A percentile compares a stretch with the other conserved stretches of the same genome.
These are phyloP conservation scores for Thinopyrum elongatum DNA, from an alignment of 176 grass and related monocot species.

Conservation along the genomic window DNA sequence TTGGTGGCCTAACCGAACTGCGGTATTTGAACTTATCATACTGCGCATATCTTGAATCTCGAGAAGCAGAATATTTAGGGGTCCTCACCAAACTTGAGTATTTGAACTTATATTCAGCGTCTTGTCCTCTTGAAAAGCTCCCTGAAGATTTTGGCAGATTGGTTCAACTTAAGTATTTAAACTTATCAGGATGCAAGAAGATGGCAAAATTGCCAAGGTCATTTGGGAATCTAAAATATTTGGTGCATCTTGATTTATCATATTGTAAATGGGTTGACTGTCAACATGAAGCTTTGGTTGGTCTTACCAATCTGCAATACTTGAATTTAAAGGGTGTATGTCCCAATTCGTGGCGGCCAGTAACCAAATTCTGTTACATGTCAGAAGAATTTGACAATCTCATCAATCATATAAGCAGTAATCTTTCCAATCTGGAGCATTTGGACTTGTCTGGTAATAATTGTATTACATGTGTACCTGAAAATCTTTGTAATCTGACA, in stretches of 20 bases:
- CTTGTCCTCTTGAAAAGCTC: neutral
- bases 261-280: rapidly evolving
- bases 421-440: no score
- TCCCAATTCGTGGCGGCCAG: no score
- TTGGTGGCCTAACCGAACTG: neutral
- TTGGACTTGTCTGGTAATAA: no score
- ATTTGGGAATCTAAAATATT: neutral
- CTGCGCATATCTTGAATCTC: neutral
- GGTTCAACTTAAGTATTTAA: neutral
- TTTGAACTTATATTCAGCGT: neutral
- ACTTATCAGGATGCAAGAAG: neutral
- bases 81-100: neutral
- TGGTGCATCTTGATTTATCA: neutral
- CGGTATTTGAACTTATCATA: slow-evolving; percentile 10
- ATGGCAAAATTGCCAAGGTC: neutral
- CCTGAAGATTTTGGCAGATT: neutral
- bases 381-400: no score
- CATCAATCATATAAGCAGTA: no score
- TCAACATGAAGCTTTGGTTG: neutral
- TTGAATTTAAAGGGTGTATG: neutral
- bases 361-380: no score
- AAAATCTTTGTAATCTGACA: no score
- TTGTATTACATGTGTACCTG: no score
- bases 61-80: neutral
- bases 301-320: neutral